Evolutionary conservation across 108 stramenopile genomes (phyloP), one percentile per base, ranked within the genome.

Genomic region (Phaeodactylum tricornutum): DNA sequence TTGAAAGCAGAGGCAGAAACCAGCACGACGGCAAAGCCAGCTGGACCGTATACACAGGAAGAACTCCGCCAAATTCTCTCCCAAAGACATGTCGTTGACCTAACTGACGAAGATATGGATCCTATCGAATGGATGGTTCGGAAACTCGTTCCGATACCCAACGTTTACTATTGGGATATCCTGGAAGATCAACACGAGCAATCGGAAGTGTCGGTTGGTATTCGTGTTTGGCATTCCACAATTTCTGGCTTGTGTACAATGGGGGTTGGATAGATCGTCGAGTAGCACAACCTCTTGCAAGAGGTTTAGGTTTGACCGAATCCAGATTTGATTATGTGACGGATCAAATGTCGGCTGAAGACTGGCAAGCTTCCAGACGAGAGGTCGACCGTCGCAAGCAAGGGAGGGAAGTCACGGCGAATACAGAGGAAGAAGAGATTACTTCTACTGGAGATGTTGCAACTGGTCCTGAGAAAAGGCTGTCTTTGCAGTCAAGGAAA

Each of bases 101-200:
- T 72, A 27, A 60, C 59, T 45, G 59, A 64, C 43, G 61, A 53
- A 58, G 33, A 69, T 15, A 69, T 79, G 62, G 77, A 79, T 50
- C 70, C 71, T 2, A 48, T 79, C 14, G 77, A 79, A 49, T 79
- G 73, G 51, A 59, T 59, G 4, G 62, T 72, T 38, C 70, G 77
- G 26, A 71, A 66, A 47, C 44, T 54, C 14, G 42, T 74, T 22
- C 67, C 77, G 39, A 66, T 79, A 27, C 77, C 77, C 12, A 63
- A 67, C 44, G 53, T 49, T 5, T 79, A 79, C 33, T 79, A 64
- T 33, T 79, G 72, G 70, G 66, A 72, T 41, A 33, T 44, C 8
- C 16, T 37, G 19, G 54, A 53, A 7, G 44, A 60, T 22, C 29
- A 72, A 26, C 33, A 50, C 42, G 23, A 47, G 26, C n/a, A 53